Conservation (phyloP, 2,329 filamentous ascomycete species). For the Xylaria arbuscula region DNA sequence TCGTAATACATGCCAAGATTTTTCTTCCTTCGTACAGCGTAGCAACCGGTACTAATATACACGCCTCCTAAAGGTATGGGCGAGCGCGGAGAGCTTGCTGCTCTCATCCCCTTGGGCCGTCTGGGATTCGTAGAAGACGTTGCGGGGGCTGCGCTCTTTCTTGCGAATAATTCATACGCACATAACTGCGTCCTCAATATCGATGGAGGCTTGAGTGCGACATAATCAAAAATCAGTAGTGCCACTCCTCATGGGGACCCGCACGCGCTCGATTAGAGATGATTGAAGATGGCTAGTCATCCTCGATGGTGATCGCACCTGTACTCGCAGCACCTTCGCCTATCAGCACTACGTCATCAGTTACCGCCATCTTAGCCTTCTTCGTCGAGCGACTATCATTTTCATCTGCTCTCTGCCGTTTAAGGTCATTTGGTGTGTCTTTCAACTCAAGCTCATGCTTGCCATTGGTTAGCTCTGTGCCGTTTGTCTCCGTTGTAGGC, state of each 20-base stretch:
- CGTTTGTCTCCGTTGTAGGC: constrained; percentile 55
- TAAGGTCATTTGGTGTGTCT: constrained; percentile 54
- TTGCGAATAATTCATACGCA: constrained; percentile 81
- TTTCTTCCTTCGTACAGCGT: constrained; percentile 36
- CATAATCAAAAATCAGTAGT: constrained; percentile 52
- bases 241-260: constrained; percentile 6
- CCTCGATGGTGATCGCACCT: constrained; percentile 75
- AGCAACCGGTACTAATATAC: constrained; percentile 54
- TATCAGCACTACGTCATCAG: constrained; percentile 59
- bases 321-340: constrained; percentile 63
- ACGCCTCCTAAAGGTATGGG: constrained; percentile 47
- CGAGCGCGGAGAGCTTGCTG: constrained; percentile 50
- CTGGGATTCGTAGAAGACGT: constrained; percentile 78
- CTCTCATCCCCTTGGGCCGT: constrained; percentile 71
- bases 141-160: constrained; percentile 83
- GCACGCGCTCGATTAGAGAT: not conserved
- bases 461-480: constrained; percentile 55
- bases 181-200: constrained; percentile 89
- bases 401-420: constrained; percentile 60
- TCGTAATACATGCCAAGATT: constrained; percentile 20
- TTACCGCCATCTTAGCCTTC: constrained; percentile 59
- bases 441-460: constrained; percentile 54
- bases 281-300: constrained; percentile 52
- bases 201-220: constrained; percentile 83
- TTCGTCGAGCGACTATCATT: constrained; percentile 56